A percentile compares a stretch with the other conserved stretches of the same genome.
These are phyloP conservation scores for Stylosanthes scabra DNA, from an alignment of 331 rosid species.

Conservation along the genomic window DNA sequence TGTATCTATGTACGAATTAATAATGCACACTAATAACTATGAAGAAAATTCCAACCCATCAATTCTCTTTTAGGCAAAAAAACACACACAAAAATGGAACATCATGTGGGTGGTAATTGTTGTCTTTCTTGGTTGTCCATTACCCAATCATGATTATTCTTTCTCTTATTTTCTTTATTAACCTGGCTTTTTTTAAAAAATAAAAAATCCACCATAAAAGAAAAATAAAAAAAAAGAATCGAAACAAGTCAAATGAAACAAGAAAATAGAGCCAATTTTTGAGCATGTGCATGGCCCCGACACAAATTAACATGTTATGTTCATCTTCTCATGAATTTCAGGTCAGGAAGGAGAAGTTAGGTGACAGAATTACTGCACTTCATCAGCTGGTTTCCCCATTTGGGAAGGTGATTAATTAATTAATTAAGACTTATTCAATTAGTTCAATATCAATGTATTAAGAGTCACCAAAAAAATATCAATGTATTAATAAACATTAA, in stretches of 20 bases:
- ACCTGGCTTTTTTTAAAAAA: no score
- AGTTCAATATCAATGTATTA: no score
- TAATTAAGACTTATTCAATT: constrained; percentile 39
- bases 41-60: constrained; percentile 41
- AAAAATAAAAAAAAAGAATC: constrained; percentile 43
- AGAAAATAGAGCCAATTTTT: constrained; percentile 44
- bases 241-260: constrained; percentile 35
- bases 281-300: constrained; percentile 45
- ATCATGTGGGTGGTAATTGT: constrained; percentile 54
- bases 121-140: constrained; percentile 87
- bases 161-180: no score
- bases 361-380: constrained; percentile 96
- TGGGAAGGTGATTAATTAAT: constrained; percentile 80
- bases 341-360: constrained; percentile 99
- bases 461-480: no score
- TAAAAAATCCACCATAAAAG: no score
- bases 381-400: constrained; percentile 99
- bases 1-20: not conserved
- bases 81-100: constrained; percentile 39
- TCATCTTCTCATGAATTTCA: constrained; percentile 45
- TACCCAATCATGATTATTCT: constrained; percentile 63
- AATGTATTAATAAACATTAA: constrained; percentile 6
- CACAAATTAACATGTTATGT: constrained; percentile 24
- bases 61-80: constrained; percentile 39
- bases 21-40: constrained; percentile 35